Evolutionary conservation across 2,329 filamentous ascomycete species (phyloP).

Genomic region (Penicillium sp.): DNA sequence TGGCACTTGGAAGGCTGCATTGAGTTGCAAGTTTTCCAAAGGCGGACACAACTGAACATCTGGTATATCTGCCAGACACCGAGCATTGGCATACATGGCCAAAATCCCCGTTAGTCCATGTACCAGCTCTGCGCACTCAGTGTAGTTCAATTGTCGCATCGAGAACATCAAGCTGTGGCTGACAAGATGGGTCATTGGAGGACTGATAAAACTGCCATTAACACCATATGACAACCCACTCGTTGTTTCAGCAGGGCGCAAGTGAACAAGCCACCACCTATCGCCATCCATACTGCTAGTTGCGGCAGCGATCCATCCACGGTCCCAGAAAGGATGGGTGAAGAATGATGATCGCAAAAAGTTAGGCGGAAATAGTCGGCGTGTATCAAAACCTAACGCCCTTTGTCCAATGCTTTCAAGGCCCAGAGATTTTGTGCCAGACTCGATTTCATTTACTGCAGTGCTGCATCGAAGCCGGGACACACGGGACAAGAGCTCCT

Average conservation of each 20-base stretch:
- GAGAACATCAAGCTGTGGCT: constrained; percentile 24
- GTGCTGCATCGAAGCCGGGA: constrained; percentile 36
- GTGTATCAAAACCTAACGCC: constrained; percentile 43
- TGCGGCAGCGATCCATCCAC: constrained; percentile 68
- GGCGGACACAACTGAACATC: constrained; percentile 26
- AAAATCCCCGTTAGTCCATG: constrained; percentile 35
- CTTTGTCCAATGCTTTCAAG: constrained; percentile 37
- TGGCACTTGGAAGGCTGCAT: constrained; percentile 29
- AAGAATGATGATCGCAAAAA: constrained; percentile 63
- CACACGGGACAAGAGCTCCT: constrained; percentile 38
- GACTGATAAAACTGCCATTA: constrained; percentile 12
- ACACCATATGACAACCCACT: constrained; percentile 4
- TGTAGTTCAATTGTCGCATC: constrained; percentile 19
- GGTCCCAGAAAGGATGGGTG: constrained; percentile 44
- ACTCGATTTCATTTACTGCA: constrained; percentile 39
- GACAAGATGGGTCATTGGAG: constrained; percentile 28
- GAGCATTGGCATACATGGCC: constrained; percentile 36
- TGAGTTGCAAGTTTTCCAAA: constrained; percentile 28
- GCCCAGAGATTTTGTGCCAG: constrained; percentile 31
- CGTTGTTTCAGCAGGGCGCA: constrained; percentile 19
- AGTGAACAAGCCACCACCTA: constrained; percentile 65
- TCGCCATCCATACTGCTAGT: constrained; percentile 67
- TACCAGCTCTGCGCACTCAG: constrained; percentile 31
- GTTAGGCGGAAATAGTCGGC: constrained; percentile 57
- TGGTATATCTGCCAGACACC: constrained; percentile 29